Conservation (phyloP, 176 grass and related monocot species). For the Paspalum vaginatum region DNA sequence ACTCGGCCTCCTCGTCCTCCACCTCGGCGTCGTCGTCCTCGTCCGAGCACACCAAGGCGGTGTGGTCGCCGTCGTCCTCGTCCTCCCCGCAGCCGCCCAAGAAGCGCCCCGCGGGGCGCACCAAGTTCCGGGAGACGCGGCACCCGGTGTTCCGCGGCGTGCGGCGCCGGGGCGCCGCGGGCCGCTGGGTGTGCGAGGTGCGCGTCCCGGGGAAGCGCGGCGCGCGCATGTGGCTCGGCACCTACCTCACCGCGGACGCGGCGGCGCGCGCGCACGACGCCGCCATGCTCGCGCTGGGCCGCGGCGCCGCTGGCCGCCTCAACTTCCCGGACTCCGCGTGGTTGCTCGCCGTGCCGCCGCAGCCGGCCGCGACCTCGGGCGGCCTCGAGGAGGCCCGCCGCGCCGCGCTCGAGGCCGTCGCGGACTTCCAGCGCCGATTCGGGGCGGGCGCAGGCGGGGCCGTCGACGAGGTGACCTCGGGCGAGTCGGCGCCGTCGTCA, state of each 20-base stretch:
- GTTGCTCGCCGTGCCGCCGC: conserved; percentile 45
- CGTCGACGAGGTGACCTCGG: conserved; percentile 4
- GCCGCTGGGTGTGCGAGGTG: conserved; percentile 81
- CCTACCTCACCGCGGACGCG: conserved; percentile 59
- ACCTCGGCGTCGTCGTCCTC: conserved; percentile 25
- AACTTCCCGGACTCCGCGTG: conserved; percentile 76
- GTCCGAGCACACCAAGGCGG: neutral
- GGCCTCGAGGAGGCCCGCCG: conserved; percentile 41
- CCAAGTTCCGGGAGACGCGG: conserved; percentile 84
- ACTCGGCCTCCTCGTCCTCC: conserved; percentile 25
- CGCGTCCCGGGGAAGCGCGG: conserved; percentile 62
- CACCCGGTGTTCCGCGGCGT: conserved; percentile 87
- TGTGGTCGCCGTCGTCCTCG: neutral
- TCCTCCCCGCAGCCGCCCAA: conserved; percentile 1
- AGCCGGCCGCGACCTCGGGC: conserved; percentile 26
- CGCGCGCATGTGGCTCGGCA: conserved; percentile 74
- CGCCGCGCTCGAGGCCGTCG: conserved; percentile 47
- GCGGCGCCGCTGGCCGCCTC: conserved; percentile 37
- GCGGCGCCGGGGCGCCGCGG: conserved; percentile 47
- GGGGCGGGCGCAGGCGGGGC: neutral
- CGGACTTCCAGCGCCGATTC: conserved; percentile 33
- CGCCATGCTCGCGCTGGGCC: conserved; percentile 46
- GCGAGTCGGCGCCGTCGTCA: neutral
- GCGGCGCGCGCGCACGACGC: conserved; percentile 80
- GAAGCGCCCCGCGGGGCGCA: conserved; percentile 72